phyloP scores from a whole-genome alignment of 179 eudicot species.

The Vitellaria paradoxa region DNA sequence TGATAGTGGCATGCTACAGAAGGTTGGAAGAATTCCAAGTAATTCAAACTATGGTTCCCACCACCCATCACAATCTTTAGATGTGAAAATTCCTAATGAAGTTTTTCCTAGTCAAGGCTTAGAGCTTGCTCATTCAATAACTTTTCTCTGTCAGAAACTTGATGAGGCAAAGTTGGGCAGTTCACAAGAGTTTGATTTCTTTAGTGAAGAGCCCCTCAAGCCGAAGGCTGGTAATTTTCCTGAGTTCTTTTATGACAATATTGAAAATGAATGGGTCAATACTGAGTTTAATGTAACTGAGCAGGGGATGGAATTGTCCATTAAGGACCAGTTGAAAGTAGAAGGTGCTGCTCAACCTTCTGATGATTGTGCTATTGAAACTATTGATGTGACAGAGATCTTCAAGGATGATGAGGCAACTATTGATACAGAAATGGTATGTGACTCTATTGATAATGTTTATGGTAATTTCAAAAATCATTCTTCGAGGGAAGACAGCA shows the following conservation, averaged over 20 bases:
- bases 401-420: conserved; percentile 19
- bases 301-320: conserved; percentile 30
- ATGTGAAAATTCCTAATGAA: conserved; percentile 40
- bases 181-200: conserved; percentile 24
- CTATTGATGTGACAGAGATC: conserved; percentile 28
- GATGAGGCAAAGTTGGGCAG: conserved; percentile 22
- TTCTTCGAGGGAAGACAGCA: conserved; percentile 15
- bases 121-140: conserved; percentile 27
- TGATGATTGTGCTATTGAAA: conserved; percentile 24
- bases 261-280: conserved; percentile 27
- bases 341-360: conserved; percentile 7
- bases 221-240: conserved; percentile 3
- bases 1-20: conserved; percentile 27
- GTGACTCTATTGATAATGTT: conserved; percentile 11
- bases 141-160: conserved; percentile 26
- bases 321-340: conserved; percentile 21
- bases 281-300: conserved; percentile 28
- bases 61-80: conserved; percentile 28
- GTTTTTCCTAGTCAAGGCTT: conserved; percentile 24
- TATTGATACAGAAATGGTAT: conserved; percentile 7
- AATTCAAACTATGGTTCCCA: conserved; percentile 23
- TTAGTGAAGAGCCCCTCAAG: conserved; percentile 23
- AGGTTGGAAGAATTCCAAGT: conserved; percentile 37
- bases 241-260: conserved; percentile 22
- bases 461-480: conserved; percentile 15